These are phyloP conservation scores for Hamiltosporidium tvaerminnensis DNA, from an alignment of 371 early-diverging fungal genomes.

Conservation along the genomic window DNA sequence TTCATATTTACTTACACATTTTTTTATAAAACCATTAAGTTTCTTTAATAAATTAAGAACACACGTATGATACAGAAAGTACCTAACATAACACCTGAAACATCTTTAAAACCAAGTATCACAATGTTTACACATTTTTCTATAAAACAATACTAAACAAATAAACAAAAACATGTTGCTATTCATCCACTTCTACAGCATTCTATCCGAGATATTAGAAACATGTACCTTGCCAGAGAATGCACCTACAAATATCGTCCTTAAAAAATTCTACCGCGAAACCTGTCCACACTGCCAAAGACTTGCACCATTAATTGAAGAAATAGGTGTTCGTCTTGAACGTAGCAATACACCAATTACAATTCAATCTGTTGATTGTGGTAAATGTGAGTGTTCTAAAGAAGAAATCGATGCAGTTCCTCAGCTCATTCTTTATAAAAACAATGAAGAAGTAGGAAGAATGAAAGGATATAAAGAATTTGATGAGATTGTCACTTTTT, in stretches of 20 bases:
- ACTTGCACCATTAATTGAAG: conserved; percentile 35
- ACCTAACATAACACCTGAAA: no score
- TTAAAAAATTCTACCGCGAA: conserved; percentile 42
- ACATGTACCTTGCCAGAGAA: background rate
- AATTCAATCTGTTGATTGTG: conserved; percentile 41
- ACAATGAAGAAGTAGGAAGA: conserved; percentile 26
- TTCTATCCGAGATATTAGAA: no score
- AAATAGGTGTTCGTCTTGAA: conserved; percentile 34
- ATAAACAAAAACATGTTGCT: no score
- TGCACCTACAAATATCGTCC: background rate
- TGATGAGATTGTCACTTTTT: conserved; percentile 27
- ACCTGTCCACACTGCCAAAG: conserved; percentile 45
- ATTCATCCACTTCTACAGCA: no score
- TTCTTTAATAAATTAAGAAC: no score
- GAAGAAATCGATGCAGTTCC: conserved; percentile 42
- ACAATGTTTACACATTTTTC: no score
- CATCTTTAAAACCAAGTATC: no score
- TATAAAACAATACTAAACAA: no score
- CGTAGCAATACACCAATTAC: conserved; percentile 18
- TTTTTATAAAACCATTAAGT: no score
- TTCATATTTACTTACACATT: no score
- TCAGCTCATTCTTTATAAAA: conserved; percentile 39
- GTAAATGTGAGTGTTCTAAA: conserved; percentile 32
- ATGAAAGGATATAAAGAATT: conserved; percentile 27
- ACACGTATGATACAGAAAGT: no score